Evolutionary conservation across 202 grass and related monocot species (phyloP), one percentile per base, ranked within the genome.

Genomic region (Schoenoplectus triqueter): DNA sequence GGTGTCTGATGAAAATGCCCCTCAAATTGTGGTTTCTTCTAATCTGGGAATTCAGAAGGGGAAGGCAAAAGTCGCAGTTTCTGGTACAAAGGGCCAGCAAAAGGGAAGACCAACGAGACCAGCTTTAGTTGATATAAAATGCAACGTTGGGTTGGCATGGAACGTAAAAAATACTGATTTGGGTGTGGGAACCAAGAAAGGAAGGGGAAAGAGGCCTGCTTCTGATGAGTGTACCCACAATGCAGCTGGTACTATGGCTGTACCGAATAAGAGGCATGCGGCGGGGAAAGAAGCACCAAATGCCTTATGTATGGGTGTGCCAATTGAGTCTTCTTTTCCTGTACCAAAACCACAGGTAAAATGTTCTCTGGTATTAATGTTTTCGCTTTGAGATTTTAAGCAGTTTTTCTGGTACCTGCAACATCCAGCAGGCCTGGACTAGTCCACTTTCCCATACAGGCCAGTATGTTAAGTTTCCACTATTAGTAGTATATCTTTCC

Each of bases 231-330:
- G 83, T 82, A 64, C 63, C 66, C 39, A 51, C 69, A 63, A 17
- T 51, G 46, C 40, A 84, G 69, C 66, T 86, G 66, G 15, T 87
- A 79, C 84, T 8, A 55, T 78, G 66, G 84, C 52, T 63, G 69
- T 89, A 48, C 73, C 47, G 52, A 86, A 86, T 85, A 98, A 98
- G 87, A 92, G 78, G 69, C 84, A 84, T 11, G 72, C 65, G 46
- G 90, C 87, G 55, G 82, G 94, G 78, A 91, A 86, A 76, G 86
- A 98, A 88, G 78, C 89, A 42, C 88, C 88, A 6, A 95, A 98
- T 68, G 66, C 85, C 59, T 72, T 56, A 49, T 73, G 62, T 71
- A 81, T 74, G 44, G 89, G 83, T 6, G 41, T 79, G 57, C 81
- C 11, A 11, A 60, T 1, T 9, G 89, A 68, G 73, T 80, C 71